Base-by-base conservation (phyloP, 169 alveolate genomes). In the Sarcocystis neurona region DNA sequence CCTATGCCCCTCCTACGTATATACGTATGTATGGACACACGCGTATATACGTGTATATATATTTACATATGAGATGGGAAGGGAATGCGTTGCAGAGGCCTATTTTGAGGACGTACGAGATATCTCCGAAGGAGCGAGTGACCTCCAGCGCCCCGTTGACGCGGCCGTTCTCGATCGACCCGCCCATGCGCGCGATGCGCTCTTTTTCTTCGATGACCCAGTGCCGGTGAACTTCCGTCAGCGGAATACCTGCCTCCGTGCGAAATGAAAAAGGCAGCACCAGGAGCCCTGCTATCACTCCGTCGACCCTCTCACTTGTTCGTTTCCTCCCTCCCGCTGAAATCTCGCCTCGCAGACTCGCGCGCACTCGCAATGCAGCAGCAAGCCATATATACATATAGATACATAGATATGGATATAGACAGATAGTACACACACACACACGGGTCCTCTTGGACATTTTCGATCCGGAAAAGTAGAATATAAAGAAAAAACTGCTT, bases 41-140 rank as follows among this genome's bases (percentile, higher is more conserved):
- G n/a, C 77, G n/a, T 23, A 63, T 15, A 63, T 63, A 23, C 41
- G n/a, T 63, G 39, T 15, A 53, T 53, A 15, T 12, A 53, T 53
- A 53, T 12, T 15, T 53, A 15, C 12, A 53, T 15, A 23, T 4
- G 43, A 68, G 79, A 30, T 68, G 47, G 8, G 10, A 4, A 68
- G 8, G 18, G 5, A 27, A 34, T 3, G 4, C 27, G 2, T 34
- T 30, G 18, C 23, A 27, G 44, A 68, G 6, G 34, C 30, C 12
- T 53, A 53, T 12, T 15, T 53, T 53, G 23, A 53, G 12, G 41
- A 95, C 97, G 86, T 96, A 98, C 97, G 97, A 96, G 32, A 98
- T 90, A 92, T 98, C 99, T 23, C 99, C 99, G 68, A 98, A 92
- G 23, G 99, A 96, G 77, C 99, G 94, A 12, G 99, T 96, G 79